phyloP scores from a whole-genome alignment of 371 early-diverging fungal species.

The Mucor velutinosus region DNA sequence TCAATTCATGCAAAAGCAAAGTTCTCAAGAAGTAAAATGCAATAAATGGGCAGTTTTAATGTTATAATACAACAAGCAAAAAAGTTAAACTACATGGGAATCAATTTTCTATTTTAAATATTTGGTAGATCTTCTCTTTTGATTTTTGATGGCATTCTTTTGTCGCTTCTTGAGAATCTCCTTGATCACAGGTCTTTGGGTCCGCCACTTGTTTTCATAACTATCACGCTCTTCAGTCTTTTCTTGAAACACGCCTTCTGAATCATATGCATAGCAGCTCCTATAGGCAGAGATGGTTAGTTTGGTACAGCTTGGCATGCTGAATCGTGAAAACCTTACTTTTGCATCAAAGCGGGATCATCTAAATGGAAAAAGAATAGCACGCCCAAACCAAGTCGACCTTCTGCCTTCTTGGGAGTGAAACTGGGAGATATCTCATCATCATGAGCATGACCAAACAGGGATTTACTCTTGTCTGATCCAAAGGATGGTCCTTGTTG shows the following conservation, averaged over 20 bases:
- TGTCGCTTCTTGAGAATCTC: conserved; percentile 41
- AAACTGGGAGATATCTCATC: conserved; percentile 5
- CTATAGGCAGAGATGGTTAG: conserved; percentile 13
- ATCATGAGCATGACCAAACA: conserved; percentile 6
- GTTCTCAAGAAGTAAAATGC: not conserved
- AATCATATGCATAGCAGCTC: conserved; percentile 48
- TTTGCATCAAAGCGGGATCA: conserved; percentile 37
- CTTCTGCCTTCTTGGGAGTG: conserved; percentile 21
- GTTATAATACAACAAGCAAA: not conserved
- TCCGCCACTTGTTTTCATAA: conserved; percentile 36
- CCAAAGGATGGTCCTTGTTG: conserved; percentile 2
- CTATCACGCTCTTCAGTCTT: conserved; percentile 26
- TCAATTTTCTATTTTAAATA: conserved; percentile 17
- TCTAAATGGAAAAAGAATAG: conserved; percentile 49
- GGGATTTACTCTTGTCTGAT: conserved; percentile 17
- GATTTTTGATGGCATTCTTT: conserved; percentile 32
- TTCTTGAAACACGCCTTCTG: conserved; percentile 42
- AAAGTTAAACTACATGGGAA: not conserved
- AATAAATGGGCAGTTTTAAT: not conserved
- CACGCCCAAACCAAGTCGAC: conserved; percentile 32
- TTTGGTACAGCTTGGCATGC: not conserved
- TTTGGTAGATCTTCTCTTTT: conserved; percentile 23
- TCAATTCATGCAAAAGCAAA: too few relatives aligned
- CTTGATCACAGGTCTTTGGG: conserved; percentile 26
- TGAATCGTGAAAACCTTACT: conserved; percentile 20